phyloP scores from a whole-genome alignment of 176 grass and related monocot species.

The Aegilops tauschii region DNA sequence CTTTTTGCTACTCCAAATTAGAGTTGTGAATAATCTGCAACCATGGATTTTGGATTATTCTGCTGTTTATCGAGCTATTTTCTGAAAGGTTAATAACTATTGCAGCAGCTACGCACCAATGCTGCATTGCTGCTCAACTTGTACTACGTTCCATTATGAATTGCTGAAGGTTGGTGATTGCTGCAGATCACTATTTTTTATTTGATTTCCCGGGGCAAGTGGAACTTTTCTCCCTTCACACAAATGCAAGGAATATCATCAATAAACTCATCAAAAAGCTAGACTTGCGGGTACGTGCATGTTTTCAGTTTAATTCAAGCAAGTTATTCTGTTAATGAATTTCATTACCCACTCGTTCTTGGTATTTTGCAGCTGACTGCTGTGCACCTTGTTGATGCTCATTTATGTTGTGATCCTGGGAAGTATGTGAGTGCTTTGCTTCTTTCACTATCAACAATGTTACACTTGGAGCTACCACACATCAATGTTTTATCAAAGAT shows the following conservation, averaged over 20 bases:
- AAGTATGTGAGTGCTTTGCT: conserved; percentile 97
- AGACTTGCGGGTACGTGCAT: conserved; percentile 64
- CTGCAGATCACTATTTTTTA: conserved; percentile 91
- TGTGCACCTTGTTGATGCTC: conserved; percentile 82
- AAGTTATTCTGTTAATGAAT: neutral
- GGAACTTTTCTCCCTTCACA: conserved; percentile 97
- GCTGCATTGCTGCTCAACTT: neutral
- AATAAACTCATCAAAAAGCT: conserved; percentile 80
- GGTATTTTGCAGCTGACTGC: conserved; percentile 63
- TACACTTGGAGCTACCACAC: conserved; percentile 89
- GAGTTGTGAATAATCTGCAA: neutral
- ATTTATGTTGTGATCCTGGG: conserved; percentile 97
- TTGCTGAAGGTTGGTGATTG: neutral
- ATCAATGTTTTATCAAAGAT: conserved; percentile 98
- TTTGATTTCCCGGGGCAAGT: conserved; percentile 99
- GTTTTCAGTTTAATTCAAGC: neutral
- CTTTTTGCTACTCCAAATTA: neutral
- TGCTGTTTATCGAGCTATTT: conserved; percentile 11
- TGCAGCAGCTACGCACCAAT: neutral
- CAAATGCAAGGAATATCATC: conserved; percentile 71
- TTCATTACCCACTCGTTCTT: conserved; percentile 15
- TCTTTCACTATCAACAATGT: conserved; percentile 90
- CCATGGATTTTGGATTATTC: neutral
- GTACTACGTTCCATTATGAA: neutral
- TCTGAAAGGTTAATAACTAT: neutral